Conservation (phyloP, 2,329 filamentous ascomycete genomes). For the Blastomyces parvus region DNA sequence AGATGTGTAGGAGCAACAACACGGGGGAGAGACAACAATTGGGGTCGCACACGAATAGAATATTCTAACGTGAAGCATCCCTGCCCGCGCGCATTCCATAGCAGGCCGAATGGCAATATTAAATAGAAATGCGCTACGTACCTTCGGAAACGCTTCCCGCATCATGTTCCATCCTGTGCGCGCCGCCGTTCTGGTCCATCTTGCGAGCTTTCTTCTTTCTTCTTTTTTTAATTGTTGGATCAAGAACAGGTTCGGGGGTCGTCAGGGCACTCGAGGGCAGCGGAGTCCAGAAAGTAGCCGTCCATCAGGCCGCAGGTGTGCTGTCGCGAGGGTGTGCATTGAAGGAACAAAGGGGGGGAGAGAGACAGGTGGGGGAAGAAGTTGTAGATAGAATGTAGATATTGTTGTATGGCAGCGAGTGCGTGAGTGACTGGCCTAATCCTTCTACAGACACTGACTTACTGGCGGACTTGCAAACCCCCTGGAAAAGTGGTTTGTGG, state of each 20-base stretch:
- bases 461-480: not conserved
- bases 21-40: not conserved
- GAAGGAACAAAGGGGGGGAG: not conserved
- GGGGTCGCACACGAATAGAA: too few relatives aligned
- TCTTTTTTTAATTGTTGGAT: too few relatives aligned
- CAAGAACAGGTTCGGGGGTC: not conserved
- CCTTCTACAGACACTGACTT: not conserved
- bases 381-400: not conserved
- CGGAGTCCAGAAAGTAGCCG: not conserved
- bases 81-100: not conserved
- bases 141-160: not conserved
- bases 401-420: not conserved
- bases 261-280: slow-evolving; percentile 3
- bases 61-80: not conserved
- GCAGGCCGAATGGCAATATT: not conserved
- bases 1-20: too few relatives aligned
- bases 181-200: not conserved
- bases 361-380: not conserved
- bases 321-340: not conserved
- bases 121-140: not conserved
- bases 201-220: not conserved
- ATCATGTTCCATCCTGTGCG: not conserved
- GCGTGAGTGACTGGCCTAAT: not conserved
- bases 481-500: not conserved
- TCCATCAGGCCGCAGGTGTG: not conserved